Evolutionary conservation across 2,329 filamentous ascomycete species (phyloP).

Genomic region (Fusarium brevicatenulatum): DNA sequence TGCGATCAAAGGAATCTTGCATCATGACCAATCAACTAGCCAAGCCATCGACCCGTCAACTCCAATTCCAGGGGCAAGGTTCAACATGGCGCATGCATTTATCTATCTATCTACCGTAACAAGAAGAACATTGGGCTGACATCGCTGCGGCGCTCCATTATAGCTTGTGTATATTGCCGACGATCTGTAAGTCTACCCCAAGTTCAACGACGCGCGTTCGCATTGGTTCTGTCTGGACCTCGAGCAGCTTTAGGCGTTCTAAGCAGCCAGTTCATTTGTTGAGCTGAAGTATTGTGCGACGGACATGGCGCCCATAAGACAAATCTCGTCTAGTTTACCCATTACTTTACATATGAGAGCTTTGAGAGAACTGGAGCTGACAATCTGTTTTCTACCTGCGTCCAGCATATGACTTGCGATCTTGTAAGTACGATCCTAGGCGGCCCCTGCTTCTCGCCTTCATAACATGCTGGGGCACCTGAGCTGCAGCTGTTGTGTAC

Average conservation of each 20-base stretch:
- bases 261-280: slow-evolving; percentile 29
- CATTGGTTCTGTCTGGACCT: slow-evolving; percentile 34
- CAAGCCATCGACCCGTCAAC: slow-evolving; percentile 19
- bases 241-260: slow-evolving; percentile 23
- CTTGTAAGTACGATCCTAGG: slow-evolving; percentile 69
- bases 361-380: slow-evolving; percentile 41
- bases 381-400: slow-evolving; percentile 36
- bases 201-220: slow-evolving; percentile 41
- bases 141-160: slow-evolving; percentile 45
- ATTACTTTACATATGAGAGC: slow-evolving; percentile 23
- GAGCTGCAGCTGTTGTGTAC: slow-evolving; percentile 23
- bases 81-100: slow-evolving; percentile 23
- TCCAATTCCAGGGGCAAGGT: slow-evolving; percentile 7
- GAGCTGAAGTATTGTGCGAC: slow-evolving; percentile 29
- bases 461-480: slow-evolving; percentile 12
- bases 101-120: slow-evolving; percentile 17
- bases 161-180: slow-evolving; percentile 88
- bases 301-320: slow-evolving; percentile 17
- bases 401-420: slow-evolving; percentile 91
- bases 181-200: slow-evolving; percentile 78
- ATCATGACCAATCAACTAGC: slow-evolving; percentile 23
- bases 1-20: slow-evolving; percentile 18
- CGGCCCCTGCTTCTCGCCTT: slow-evolving; percentile 39
- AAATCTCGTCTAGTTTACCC: slow-evolving; percentile 16
- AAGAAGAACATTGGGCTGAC: slow-evolving; percentile 48